These are phyloP conservation scores for Musa balbisiana DNA, from an alignment of 202 grass and related monocot species.

Conservation along the genomic window DNA sequence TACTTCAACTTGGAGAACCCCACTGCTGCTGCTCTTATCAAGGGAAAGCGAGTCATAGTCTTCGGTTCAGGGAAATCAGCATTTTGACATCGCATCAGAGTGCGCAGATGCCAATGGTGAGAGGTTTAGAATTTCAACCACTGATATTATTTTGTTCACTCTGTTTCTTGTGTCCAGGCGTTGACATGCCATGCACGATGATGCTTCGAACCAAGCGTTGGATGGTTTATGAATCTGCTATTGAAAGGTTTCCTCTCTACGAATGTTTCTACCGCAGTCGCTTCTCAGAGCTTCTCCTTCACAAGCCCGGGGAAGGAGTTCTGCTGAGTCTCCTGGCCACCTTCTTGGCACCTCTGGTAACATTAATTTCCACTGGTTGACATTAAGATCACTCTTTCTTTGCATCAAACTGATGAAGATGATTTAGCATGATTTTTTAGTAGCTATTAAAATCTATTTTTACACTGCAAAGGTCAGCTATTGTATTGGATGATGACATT, in stretches of 20 bases:
- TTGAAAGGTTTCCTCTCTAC: conserved; percentile 34
- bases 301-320: conserved; percentile 55
- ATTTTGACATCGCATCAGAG: conserved; percentile 47
- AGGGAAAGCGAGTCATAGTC: conserved; percentile 49
- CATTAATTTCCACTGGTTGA: neutral
- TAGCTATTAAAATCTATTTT: no score
- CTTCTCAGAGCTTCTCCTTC: conserved; percentile 64
- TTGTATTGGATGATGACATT: no score
- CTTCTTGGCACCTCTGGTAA: conserved; percentile 60
- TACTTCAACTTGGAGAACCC: conserved; percentile 44
- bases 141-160: neutral
- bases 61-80: conserved; percentile 55
- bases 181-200: conserved; percentile 55
- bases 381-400: neutral
- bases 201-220: conserved; percentile 46
- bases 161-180: conserved; percentile 25
- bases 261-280: conserved; percentile 51
- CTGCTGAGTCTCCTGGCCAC: conserved; percentile 38
- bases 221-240: conserved; percentile 31
- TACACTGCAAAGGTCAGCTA: no score
- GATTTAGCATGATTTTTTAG: no score
- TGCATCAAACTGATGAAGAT: no score
- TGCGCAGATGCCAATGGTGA: conserved; percentile 62
- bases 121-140: neutral
- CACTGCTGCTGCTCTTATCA: conserved; percentile 37